Evolutionary conservation across 768 basidiomycete genomes (phyloP).

Genomic region (Pleurotus salmoneostramineus): DNA sequence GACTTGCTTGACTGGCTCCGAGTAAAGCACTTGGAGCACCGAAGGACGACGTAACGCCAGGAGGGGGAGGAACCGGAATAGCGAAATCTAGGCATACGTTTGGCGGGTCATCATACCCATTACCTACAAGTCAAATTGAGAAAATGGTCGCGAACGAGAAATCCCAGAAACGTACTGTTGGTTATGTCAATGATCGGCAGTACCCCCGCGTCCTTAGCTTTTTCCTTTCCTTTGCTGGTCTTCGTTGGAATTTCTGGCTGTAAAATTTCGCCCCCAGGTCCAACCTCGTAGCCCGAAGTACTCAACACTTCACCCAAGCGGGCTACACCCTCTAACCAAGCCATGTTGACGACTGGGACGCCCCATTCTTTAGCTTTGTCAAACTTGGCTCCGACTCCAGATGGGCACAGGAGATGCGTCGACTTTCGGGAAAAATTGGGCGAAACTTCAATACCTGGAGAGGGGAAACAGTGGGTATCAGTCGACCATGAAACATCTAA

Average conservation of each 20-base stretch:
- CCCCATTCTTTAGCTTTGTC: conserved; percentile 79
- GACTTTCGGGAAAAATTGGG: conserved; percentile 60
- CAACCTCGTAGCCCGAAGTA: conserved; percentile 20
- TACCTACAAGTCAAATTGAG: neutral
- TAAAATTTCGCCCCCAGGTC: conserved; percentile 10
- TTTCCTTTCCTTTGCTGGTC: conserved; percentile 15
- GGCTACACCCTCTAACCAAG: conserved; percentile 67
- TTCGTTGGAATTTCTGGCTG: neutral
- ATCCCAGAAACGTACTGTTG: conserved; percentile 29
- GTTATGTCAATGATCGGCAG: conserved; percentile 39
- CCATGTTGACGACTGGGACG: conserved; percentile 64
- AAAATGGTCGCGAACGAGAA: neutral
- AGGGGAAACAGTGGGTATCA: neutral
- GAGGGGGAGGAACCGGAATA: conserved; percentile 1
- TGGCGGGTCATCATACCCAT: neutral
- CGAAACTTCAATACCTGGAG: conserved; percentile 49
- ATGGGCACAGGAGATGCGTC: conserved; percentile 81
- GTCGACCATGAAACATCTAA: no score
- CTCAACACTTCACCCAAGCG: conserved; percentile 43
- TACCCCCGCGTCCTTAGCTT: conserved; percentile 17
- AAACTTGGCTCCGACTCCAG: conserved; percentile 67
- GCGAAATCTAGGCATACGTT: conserved; percentile 11
- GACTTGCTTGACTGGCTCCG: neutral
- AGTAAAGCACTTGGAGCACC: neutral
- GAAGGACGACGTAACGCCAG: neutral